A percentile compares a stretch with the other conserved stretches of the same genome.
Evolutionary conservation across 108 stramenopile genomes (phyloP).

Genomic region (Pinguiococcus pyrenoidosus): DNA sequence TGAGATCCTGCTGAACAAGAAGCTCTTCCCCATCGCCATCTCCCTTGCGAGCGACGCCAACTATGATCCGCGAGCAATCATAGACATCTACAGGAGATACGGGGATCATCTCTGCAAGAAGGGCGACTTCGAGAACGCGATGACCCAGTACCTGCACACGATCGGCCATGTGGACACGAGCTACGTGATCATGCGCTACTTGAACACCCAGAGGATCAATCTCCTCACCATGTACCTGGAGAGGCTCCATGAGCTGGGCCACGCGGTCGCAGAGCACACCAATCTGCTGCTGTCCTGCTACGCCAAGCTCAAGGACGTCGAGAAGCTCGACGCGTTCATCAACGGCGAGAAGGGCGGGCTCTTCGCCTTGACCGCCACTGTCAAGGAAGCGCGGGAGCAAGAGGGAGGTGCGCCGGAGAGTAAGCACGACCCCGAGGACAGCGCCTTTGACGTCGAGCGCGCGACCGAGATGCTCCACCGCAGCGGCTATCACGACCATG

Average conservation of each 20-base stretch:
- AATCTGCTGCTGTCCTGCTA: slow-evolving; percentile 39
- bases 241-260: slow-evolving; percentile 20
- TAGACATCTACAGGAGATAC: slow-evolving; percentile 56
- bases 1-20: slow-evolving; percentile 61
- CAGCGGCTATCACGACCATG: slow-evolving; percentile 28
- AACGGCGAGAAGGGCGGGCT: background rate
- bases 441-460: slow-evolving; percentile 19
- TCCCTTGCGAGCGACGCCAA: slow-evolving; percentile 49
- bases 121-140: slow-evolving; percentile 67
- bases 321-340: slow-evolving; percentile 23
- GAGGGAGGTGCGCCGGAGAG: background rate
- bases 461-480: slow-evolving; percentile 19
- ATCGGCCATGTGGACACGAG: slow-evolving; percentile 81
- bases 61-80: slow-evolving; percentile 34
- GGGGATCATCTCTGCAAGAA: slow-evolving; percentile 85
- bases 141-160: slow-evolving; percentile 81
- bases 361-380: background rate
- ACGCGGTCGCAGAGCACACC: slow-evolving; percentile 33
- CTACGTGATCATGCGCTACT: slow-evolving; percentile 76
- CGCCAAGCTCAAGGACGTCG: slow-evolving; percentile 34
- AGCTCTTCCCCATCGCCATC: slow-evolving; percentile 75
- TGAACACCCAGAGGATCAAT: slow-evolving; percentile 76
- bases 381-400: background rate
- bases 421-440: background rate
- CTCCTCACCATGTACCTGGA: slow-evolving; percentile 72